Evolutionary conservation across 495 filamentous ascomycete species (phyloP), one percentile per base, ranked within the genome.

Genomic region (Talaromyces adpressus): DNA sequence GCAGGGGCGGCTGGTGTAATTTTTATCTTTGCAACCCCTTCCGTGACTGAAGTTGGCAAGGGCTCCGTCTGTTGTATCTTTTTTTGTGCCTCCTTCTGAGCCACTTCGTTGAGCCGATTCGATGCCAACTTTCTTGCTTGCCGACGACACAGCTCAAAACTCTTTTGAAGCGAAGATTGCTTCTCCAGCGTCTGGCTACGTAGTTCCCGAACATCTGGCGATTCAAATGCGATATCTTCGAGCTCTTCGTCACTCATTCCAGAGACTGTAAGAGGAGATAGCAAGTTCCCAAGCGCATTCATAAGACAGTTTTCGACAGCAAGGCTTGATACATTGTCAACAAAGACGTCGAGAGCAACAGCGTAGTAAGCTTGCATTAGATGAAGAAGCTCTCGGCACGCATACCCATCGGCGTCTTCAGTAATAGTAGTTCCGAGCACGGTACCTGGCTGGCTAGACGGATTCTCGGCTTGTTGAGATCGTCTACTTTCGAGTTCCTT

Each of bases 281-380:
- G 71, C 1, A 77, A 61, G 3, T 29, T 2, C 12, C 65, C 57
- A 0, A 78, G 66, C 27, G 70, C 72, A 2, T 4, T 8, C 7
- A 89, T 71, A 45, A 89, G 77, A 67, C 83, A 84, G 29, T 78
- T 75, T 59, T 89, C 86, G 34, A 87, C 81, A 3, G 80, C 86
- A 45, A 86, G 75, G 4, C 78, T 79, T 16, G 81, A 76, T 27
- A 89, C 65, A 51, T 89, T 84, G 41, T 90, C 85, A n/a, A 87
- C 71, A 67, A 90, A 87, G 0, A 62, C 60, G 14, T 62, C 41
- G 3, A 62, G 23, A 52, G 60, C 60, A 22, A 62, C 60, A 30
- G 57, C 45, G 22, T 64, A 64, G 20, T 64, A 64, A 8, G 53
- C 53, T 32, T 59, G 53, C 62, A 64, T 64, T 36, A 64, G 57